These are phyloP conservation scores for Lunasporangiospora selenospora DNA, from an alignment of 192 early-diverging fungal species.

Conservation along the genomic window DNA sequence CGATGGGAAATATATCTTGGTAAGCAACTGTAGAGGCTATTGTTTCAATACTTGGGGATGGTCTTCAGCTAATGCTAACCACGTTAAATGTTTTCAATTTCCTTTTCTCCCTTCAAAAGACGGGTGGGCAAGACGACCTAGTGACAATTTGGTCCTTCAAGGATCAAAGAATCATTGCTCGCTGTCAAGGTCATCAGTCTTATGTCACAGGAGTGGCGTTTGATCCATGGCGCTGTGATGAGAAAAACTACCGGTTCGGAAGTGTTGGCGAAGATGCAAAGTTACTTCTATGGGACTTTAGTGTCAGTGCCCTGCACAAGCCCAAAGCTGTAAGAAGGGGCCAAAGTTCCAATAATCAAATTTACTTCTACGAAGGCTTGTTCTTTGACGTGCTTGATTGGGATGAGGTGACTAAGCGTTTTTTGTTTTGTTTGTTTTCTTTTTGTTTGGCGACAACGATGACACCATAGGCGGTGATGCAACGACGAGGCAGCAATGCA, in stretches of 20 bases:
- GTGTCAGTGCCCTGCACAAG: constrained; percentile 73
- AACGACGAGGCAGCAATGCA: constrained; percentile 45
- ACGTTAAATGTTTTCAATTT: neutral
- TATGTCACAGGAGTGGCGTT: constrained; percentile 88
- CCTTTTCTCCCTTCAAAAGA: no score
- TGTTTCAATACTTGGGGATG: constrained; percentile 41
- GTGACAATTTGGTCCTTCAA: constrained; percentile 89
- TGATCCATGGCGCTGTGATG: constrained; percentile 82
- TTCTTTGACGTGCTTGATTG: neutral
- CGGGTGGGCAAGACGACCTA: constrained; percentile 94
- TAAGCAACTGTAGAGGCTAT: constrained; percentile 11
- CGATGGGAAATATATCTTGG: constrained; percentile 82
- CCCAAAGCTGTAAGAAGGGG: constrained; percentile 75
- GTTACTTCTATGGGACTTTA: constrained; percentile 95
- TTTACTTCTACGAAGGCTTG: constrained; percentile 1
- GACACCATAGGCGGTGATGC: constrained; percentile 14
- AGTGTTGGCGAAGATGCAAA: constrained; percentile 91
- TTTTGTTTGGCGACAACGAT: neutral
- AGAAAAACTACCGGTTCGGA: constrained; percentile 83
- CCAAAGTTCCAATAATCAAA: constrained; percentile 8
- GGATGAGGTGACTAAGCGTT: neutral
- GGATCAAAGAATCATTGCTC: constrained; percentile 77
- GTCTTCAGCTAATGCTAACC: constrained; percentile 10
- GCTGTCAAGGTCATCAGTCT: constrained; percentile 92
- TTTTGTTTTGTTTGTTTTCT: neutral